Conservation (phyloP, 1,284 basidiomycete genomes). For the Puccinia triticina region DNA sequence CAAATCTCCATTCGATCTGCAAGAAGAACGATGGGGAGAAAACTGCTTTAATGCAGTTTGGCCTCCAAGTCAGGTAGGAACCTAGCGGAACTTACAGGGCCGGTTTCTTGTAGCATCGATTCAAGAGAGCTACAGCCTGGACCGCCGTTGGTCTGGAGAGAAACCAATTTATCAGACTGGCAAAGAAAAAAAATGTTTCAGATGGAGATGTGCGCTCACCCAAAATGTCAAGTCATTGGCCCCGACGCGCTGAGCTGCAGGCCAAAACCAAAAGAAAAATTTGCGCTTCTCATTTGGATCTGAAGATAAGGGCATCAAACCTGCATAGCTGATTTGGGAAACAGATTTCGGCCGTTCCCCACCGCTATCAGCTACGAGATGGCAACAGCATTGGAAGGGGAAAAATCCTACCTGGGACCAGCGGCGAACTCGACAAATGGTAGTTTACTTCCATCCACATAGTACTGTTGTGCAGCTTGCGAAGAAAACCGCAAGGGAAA, state of each 20-base stretch:
- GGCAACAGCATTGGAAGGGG: neutral
- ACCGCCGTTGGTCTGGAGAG: constrained; percentile 45
- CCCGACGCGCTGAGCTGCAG: neutral
- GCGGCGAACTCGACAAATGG: constrained; percentile 49
- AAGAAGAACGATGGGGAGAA: neutral
- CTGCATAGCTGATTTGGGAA: constrained; percentile 37
- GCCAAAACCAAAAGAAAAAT: constrained; percentile 51
- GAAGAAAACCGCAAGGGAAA: constrained; percentile 34
- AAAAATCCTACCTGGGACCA: constrained; percentile 39
- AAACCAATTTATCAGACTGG: neutral
- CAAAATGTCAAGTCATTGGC: constrained; percentile 44
- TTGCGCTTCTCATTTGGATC: constrained; percentile 33
- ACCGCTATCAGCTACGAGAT: neutral
- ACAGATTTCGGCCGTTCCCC: neutral
- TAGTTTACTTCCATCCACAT: constrained; percentile 39
- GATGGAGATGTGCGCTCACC: constrained; percentile 8
- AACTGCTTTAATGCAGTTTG: neutral
- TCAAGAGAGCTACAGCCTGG: constrained; percentile 50
- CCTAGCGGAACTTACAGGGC: constrained; percentile 24
- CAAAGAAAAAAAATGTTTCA: neutral
- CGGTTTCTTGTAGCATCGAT: constrained; percentile 49
- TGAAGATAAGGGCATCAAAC: constrained; percentile 30
- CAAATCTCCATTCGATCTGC: constrained; percentile 65
- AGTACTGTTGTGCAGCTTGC: constrained; percentile 22
- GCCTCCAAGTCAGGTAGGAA: neutral